Base-by-base conservation (phyloP, 352 stramenopile genomes). In the Phytophthora aleatoria region DNA sequence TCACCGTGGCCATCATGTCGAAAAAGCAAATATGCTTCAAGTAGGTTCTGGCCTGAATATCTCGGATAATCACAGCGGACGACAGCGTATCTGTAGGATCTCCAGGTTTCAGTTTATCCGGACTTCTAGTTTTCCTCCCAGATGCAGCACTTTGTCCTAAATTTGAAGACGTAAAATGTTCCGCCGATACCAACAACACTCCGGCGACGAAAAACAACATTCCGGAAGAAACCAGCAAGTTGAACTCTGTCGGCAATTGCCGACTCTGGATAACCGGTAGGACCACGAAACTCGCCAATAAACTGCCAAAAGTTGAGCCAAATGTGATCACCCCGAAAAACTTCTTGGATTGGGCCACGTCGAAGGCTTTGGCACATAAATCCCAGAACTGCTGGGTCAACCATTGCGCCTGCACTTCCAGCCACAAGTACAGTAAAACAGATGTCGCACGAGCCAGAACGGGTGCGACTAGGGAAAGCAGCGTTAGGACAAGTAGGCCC, bases 21-120 rank as follows among this genome's bases (percentile, higher is more conserved):
- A 95, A 95, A 43, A 95, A 90, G 64, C 87, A 95, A 67, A 95
- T 91, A 57, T 95, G 85, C 50, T 92, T 85, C 30, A 95, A 66
- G 49, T 95, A 95, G 12, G 81, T 89, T 24, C 85, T 81, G 5
- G 61, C 39, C 33, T 92, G 79, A 41, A 96, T 92, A 24, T 94
- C 84, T 1, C 61, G 63, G 8, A 84, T 73, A 58, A 91, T 81
- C 1, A 79, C 65, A 0, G 66, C 47, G 0, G 71, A 79, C 10
- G 80, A 67, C 3, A 64, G 64, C 16, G 58, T 1, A 13, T 60
- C 57, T 3, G 11, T 35, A 28, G 31, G 16, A 28, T 58, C 42
- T 38, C 57, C 49, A 5, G 13, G 27, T 11, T 57, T 52, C 54
- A 7, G 2, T 30, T 24, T 41, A 27, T 41, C 31, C 20, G 71